Base-by-base conservation (phyloP, 2,329 filamentous ascomycete species). In the Leptographium lundbergii region DNA sequence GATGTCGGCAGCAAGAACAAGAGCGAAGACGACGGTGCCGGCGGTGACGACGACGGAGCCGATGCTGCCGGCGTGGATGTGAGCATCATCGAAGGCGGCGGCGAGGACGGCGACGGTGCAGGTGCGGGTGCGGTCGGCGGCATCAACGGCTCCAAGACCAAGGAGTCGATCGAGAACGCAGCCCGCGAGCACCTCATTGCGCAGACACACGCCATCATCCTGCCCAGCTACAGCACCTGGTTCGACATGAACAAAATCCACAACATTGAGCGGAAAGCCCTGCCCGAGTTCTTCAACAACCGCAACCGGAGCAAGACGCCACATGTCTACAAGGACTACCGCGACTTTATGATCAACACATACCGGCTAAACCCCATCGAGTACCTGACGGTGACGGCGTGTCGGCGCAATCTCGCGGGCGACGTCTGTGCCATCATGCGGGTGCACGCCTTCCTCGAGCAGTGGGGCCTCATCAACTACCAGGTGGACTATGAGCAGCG, bases 271-370 rank as follows among this genome's bases (percentile, higher is more conserved):
- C 88, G 87, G 69, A 99, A 96, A 73, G 91, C 91, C 9, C 80
- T 99, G 65, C 91, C 92, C 24, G 94, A 99, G 71, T 99, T 97
- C 75, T 99, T 99, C 82, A 99, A 99, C 76, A 92, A 85, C 72
- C 85, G 94, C 61, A 99, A 99, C 74, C 87, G 94, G 67, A 97
- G 94, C 84, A 99, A 99, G 76, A 99, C 94, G 0, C 88, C 91
- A 1, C 86, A 91, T 55, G 89, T 97, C 25, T 99, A 99, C 78
- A 97, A 97, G 74, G 94, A 99, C 70, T 99, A 99, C 73, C 87
- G 94, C 66, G 94, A 99, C 70, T 99, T 99, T 70, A 99, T 99
- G 94, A 91, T 99, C 76, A 99, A 99, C 76, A 97, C 94, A 17
- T 99, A 99, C 74, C 87, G 94, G 45, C 77, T 99, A 59, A 99